Percentiles rank a stretch among this genome's conserved stretches.
phyloP scores from a whole-genome alignment of 163 green algal genomes.

The Prototheca wickerhamii region DNA sequence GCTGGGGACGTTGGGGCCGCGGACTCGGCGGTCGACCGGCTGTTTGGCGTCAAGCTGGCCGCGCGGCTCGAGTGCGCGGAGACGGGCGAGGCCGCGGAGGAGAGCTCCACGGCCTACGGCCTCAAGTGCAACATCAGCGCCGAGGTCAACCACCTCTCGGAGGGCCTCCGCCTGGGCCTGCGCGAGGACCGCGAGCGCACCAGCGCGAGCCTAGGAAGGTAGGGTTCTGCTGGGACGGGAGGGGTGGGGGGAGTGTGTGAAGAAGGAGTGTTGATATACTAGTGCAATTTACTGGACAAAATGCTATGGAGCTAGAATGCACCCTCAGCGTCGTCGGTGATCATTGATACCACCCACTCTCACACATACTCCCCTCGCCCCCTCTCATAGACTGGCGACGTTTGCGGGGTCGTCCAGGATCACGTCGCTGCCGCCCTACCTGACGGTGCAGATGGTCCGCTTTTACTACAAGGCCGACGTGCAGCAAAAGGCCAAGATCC shows the following conservation, averaged over 20 bases:
- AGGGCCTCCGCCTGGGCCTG: constrained; percentile 82
- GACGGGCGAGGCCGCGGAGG: constrained; percentile 20
- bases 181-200: constrained; percentile 82
- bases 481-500: constrained; percentile 95
- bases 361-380: neutral
- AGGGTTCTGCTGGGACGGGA: constrained; percentile 26
- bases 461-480: constrained; percentile 96
- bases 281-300: too few relatives aligned
- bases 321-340: too few relatives aligned
- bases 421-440: constrained; percentile 64
- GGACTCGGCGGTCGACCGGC: constrained; percentile 5
- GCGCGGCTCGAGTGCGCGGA: neutral
- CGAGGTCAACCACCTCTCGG: constrained; percentile 82
- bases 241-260: constrained; percentile 17
- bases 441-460: constrained; percentile 84
- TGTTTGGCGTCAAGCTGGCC: constrained; percentile 12
- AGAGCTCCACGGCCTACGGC: constrained; percentile 49
- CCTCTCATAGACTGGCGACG: constrained; percentile 38
- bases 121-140: constrained; percentile 96
- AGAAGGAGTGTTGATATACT: neutral
- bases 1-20: neutral
- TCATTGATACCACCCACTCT: neutral
- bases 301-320: too few relatives aligned
- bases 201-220: constrained; percentile 37
- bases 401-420: constrained; percentile 67